Conservation (phyloP, 345 rosid genomes). For the Euphorbia peplus region DNA sequence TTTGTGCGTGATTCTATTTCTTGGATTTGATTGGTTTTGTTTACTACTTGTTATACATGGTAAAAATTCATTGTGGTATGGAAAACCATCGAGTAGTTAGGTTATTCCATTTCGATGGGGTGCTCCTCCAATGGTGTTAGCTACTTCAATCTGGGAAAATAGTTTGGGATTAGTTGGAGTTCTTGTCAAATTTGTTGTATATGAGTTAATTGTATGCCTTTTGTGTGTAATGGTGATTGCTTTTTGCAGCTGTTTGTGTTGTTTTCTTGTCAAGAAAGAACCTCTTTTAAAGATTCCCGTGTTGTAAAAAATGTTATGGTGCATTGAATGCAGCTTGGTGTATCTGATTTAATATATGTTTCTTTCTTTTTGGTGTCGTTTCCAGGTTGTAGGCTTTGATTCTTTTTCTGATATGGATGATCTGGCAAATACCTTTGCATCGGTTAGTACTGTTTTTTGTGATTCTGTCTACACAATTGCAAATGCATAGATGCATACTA, state of each 20-base stretch:
- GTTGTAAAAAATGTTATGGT: not conserved
- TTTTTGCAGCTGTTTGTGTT: not conserved
- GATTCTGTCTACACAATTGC: not conserved
- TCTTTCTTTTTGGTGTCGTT: slow-evolving; percentile 12
- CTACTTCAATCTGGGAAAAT: not conserved
- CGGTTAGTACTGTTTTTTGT: slow-evolving; percentile 43
- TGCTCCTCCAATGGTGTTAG: not conserved
- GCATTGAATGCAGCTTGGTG: not conserved
- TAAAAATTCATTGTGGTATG: not conserved
- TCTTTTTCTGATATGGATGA: slow-evolving; percentile 89
- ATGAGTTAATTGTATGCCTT: not conserved
- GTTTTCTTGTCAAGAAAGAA: not conserved
- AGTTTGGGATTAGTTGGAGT: not conserved
- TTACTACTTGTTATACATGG: not conserved
- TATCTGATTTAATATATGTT: slow-evolving; percentile 1
- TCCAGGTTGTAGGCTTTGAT: slow-evolving; percentile 62
- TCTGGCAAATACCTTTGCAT: slow-evolving; percentile 83
- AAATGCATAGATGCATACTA: not conserved
- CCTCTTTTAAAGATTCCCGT: not conserved
- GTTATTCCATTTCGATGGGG: not conserved
- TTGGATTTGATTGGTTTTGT: not conserved
- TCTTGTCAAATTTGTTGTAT: not conserved
- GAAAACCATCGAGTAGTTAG: not conserved
- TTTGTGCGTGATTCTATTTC: not conserved
- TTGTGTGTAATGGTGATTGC: not conserved